Base-by-base conservation (phyloP, 371 early-diverging fungal genomes). In the Cokeromyces recurvatus region DNA sequence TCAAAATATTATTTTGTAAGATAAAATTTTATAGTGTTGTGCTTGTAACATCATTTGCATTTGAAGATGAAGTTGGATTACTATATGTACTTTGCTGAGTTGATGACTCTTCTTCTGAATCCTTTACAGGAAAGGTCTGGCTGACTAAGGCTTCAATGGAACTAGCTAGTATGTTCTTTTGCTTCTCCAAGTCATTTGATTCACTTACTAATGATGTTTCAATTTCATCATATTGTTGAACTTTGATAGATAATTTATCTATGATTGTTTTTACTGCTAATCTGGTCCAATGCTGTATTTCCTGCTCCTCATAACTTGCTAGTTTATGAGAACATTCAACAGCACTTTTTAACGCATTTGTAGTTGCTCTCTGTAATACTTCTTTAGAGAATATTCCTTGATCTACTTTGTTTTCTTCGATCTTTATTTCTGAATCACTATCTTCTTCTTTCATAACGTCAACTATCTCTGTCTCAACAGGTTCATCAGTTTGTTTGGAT, bases 191-290 rank as follows among this genome's bases (percentile, higher is more conserved):
- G 37, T 95, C 95, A 39, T 76, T 66, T 43, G 84, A 72, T 66
- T 97, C 97, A 27, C 71, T 71, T 49, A 90, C 92, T 21, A 96
- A 55, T 4, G 88, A 66, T 0, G 71, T 73, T 61, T 96, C 96
- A 55, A 95, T 53, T 54, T 94, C 94, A 46, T 91, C 91, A 48
- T 95, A 92, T 53, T 94, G 91, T 60, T 82, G 79, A 56, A 98
- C 78, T 62, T 96, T 96, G 24, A 91, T 63, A 38, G 87, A 81
- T 48, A 96, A 53, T 62, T 94, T 94, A 54, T 82, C 79, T 23
- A 91, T 53, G 55, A 95, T 90, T 9, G 87, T 70, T 42, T 94
- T 89, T 14, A 93, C 82, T 1, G 89, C 82, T 19, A 81, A 70
- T n/a, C 84, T 74, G 14, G 90, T 85, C 66, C 91, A 71, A 23